These are phyloP conservation scores for Asterophora lycoperdoides DNA, from an alignment of 768 basidiomycete genomes.

Conservation along the genomic window DNA sequence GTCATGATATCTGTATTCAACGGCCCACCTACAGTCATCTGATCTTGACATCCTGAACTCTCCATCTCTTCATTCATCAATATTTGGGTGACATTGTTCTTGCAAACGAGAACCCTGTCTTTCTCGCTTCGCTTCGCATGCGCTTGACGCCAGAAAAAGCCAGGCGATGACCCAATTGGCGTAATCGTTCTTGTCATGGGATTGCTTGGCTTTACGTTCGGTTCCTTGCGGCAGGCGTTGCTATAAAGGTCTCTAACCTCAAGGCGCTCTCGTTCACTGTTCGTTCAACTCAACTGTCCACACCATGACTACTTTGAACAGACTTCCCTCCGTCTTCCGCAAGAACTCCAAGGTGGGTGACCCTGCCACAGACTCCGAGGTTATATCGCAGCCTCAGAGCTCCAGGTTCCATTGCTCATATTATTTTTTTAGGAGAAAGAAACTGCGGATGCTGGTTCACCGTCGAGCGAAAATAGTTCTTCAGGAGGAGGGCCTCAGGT, in stretches of 20 bases:
- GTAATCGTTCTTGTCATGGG: constrained; percentile 1
- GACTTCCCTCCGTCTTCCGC: constrained; percentile 20
- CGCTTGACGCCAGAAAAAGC: no score
- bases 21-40: no score
- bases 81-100: not conserved
- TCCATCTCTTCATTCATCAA: not conserved
- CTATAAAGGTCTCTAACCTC: constrained; percentile 5
- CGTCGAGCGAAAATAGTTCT: constrained; percentile 5
- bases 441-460: constrained; percentile 4
- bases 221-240: not conserved
- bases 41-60: constrained; percentile 1
- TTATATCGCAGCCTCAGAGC: no score
- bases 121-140: constrained; percentile 8
- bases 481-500: constrained; percentile 26
- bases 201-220: not conserved
- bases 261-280: no score
- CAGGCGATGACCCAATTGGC: not conserved
- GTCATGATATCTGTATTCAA: no score
- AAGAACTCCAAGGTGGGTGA: constrained; percentile 9
- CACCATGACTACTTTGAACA: constrained; percentile 16
- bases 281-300: not conserved
- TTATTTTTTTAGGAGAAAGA: constrained; percentile 11
- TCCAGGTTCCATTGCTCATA: not conserved
- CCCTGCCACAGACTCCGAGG: no score
- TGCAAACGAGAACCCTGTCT: not conserved